Percentiles rank a stretch among this genome's conserved stretches.
Conservation (phyloP, 352 stramenopile genomes). For the Globisporangium middletonii region DNA sequence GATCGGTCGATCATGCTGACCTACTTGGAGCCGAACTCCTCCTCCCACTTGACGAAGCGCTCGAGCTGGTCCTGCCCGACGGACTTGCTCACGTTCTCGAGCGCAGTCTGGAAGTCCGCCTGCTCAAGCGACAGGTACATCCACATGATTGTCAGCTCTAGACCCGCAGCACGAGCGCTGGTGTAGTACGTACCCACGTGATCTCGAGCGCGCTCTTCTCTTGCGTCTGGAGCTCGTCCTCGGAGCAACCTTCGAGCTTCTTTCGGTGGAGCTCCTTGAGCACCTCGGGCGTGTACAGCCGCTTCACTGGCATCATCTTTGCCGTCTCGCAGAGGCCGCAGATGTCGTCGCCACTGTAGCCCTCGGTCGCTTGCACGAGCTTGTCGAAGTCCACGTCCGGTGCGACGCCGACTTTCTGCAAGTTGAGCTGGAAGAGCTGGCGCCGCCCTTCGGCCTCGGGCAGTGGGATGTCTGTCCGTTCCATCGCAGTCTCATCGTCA, state of each 20-base stretch:
- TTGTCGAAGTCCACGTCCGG: slow-evolving; percentile 73
- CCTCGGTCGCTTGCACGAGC: slow-evolving; percentile 64
- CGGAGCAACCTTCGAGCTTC: slow-evolving; percentile 45
- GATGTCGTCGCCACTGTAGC: slow-evolving; percentile 56
- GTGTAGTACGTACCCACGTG: slow-evolving; percentile 22
- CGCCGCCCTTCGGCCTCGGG: slow-evolving; percentile 45
- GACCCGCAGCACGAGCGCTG: background rate
- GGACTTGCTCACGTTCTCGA: slow-evolving; percentile 80
- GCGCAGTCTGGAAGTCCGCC: slow-evolving; percentile 57
- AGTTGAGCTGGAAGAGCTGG: slow-evolving; percentile 73
- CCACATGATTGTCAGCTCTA: background rate
- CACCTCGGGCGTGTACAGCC: slow-evolving; percentile 65
- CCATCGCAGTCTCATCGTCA: background rate
- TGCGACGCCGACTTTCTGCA: slow-evolving; percentile 69
- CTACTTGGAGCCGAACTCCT: slow-evolving; percentile 82
- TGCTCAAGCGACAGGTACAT: slow-evolving; percentile 7
- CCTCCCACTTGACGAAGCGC: slow-evolving; percentile 69
- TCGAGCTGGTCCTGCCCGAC: slow-evolving; percentile 71
- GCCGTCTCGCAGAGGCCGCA: slow-evolving; percentile 59
- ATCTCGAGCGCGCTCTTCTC: slow-evolving; percentile 59
- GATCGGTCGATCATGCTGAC: no score
- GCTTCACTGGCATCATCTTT: slow-evolving; percentile 80
- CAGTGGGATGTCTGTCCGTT: slow-evolving; percentile 38
- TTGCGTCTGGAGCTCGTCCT: slow-evolving; percentile 46
- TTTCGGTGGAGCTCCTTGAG: slow-evolving; percentile 50